Evolutionary conservation across 2,329 filamentous ascomycete species (phyloP), one percentile per base, ranked within the genome.

Genomic region (Cercospora berteroae): DNA sequence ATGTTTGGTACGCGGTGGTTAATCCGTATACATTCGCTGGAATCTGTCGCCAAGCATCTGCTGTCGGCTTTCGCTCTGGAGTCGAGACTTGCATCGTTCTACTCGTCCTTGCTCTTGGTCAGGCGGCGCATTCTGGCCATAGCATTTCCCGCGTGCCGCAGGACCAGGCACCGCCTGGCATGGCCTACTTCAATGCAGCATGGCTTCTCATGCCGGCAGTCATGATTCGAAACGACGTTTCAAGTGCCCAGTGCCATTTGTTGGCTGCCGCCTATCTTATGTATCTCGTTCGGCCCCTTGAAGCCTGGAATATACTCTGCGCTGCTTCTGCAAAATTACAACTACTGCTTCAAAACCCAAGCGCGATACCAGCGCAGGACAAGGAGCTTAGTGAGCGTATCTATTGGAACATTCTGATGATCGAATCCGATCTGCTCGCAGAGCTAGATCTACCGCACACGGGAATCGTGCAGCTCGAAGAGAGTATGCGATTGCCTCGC

Each of bases 1-100:
- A 94, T 71, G 85, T 93, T 3, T 94, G 92, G 90, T 94, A 94
- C 74, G 91, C 92, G 9, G 93, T 90, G 73, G 90, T 95, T 36
- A 94, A 93, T 76, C 91, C 91, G 0, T 91, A 91, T 77, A 91
- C 88, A 1, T 95, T 92, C 91, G 84, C 86, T 50, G 88, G 85
- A 67, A 89, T 93, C 76, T 94, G 94, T 76, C 87, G 89, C 29
- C 90, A 86, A 4, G 92, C 92, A 0, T 83, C 93, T 6, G 90
- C 90, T 2, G 90, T 90, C 71, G 89, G 90, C 1, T 94, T 94
- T 72, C 86, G 89, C 42, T 89, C 93, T 72, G 91, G 92, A 0
- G 88, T 91, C 0, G 91, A 94, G 75, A 94, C 90, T 76, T 95
- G 92, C 74, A 90, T 94, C 70, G 91, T 94, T 13, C 82, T 94